Percentiles rank a stretch among this genome's conserved stretches.
Conservation (phyloP, 2,329 filamentous ascomycete genomes). For the Aspergillus intermedius region DNA sequence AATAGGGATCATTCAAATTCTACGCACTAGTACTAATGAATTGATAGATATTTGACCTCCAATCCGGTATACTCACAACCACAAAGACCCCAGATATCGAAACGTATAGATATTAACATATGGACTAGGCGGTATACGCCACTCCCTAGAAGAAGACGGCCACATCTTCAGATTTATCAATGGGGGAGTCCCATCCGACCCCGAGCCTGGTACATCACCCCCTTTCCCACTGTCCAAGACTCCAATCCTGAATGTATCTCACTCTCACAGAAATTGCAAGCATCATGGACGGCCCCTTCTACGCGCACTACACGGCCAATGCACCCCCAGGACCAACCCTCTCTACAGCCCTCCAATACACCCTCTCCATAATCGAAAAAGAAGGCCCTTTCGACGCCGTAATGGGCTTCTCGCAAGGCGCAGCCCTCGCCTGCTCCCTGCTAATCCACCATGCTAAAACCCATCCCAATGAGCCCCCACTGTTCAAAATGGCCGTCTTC, state of each 20-base stretch:
- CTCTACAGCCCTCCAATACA: slow-evolving; percentile 20
- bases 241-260: background rate
- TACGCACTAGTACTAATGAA: background rate
- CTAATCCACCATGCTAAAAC: slow-evolving; percentile 17
- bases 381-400: slow-evolving; percentile 28
- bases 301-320: slow-evolving; percentile 23
- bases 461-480: slow-evolving; percentile 12
- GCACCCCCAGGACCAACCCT: slow-evolving; percentile 17
- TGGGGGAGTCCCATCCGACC: slow-evolving; percentile 17
- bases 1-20: background rate
- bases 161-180: slow-evolving; percentile 25
- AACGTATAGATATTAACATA: slow-evolving; percentile 2
- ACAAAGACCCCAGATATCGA: background rate
- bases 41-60: slow-evolving; percentile 29
- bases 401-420: slow-evolving; percentile 29
- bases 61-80: slow-evolving; percentile 17
- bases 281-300: slow-evolving; percentile 26
- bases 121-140: slow-evolving; percentile 22
- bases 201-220: slow-evolving; percentile 19
- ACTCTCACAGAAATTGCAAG: slow-evolving; percentile 21
- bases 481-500: slow-evolving; percentile 27
- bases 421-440: slow-evolving; percentile 21
- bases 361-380: slow-evolving; percentile 12
- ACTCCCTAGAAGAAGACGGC: slow-evolving; percentile 19
- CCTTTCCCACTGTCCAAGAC: background rate